Conservation (phyloP, 495 filamentous ascomycete species). For the Cercophora newfieldiana region DNA sequence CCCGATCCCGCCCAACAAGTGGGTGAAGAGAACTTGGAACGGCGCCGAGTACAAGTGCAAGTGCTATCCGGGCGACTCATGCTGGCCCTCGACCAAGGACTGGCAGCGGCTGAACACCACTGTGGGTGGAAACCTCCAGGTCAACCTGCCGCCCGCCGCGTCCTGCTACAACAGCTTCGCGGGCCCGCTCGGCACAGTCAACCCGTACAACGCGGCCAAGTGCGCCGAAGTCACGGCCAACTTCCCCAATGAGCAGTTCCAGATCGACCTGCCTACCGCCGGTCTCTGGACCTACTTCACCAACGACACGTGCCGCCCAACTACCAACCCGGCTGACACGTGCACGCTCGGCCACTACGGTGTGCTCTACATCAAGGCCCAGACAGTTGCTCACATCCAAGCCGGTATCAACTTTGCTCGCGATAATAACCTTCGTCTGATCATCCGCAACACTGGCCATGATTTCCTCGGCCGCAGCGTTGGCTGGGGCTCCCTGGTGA, state of each 20-base stretch:
- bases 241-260: constrained; percentile 40
- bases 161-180: constrained; percentile 44
- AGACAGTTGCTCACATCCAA: constrained; percentile 43
- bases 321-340: constrained; percentile 44
- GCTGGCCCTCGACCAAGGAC: constrained; percentile 40
- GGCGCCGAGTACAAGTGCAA: constrained; percentile 44
- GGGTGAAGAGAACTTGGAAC: constrained; percentile 33
- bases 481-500: constrained; percentile 57
- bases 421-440: constrained; percentile 57
- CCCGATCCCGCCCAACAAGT: constrained; percentile 3
- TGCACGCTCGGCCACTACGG: constrained; percentile 62
- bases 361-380: constrained; percentile 54
- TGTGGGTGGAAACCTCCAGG: constrained; percentile 40
- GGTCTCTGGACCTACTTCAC: constrained; percentile 50
- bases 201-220: constrained; percentile 40
- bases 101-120: constrained; percentile 42
- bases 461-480: constrained; percentile 59
- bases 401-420: constrained; percentile 55
- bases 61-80: constrained; percentile 42
- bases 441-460: constrained; percentile 68
- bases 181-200: constrained; percentile 40
- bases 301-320: constrained; percentile 47
- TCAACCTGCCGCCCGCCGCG: constrained; percentile 41
- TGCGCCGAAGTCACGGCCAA: constrained; percentile 37
- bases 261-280: constrained; percentile 40